Base-by-base conservation (phyloP, 176 grass and related monocot genomes). In the Bothriochloa decipiens region DNA sequence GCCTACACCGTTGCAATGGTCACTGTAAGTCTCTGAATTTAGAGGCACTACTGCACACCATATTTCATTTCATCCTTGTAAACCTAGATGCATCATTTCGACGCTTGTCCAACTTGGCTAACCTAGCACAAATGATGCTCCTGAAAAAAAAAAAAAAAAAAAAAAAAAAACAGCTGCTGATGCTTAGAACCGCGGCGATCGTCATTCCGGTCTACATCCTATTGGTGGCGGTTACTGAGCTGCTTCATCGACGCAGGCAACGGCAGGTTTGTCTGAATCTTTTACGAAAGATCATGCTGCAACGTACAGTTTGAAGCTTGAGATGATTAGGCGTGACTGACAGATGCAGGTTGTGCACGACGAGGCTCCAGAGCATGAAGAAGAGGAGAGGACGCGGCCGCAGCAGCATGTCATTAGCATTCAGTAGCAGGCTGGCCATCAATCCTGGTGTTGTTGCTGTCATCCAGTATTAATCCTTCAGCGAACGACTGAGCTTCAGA, bases 131-230 rank as follows among this genome's bases (percentile, higher is more conserved):
- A 58, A 17, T 16, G 25, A 43, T 71, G 16, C 72, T 41, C 43
- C 35, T 71, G 46, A n/a, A n/a, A n/a, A n/a, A n/a, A n/a, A n/a
- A n/a, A n/a, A n/a, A n/a, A n/a, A n/a, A n/a, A n/a, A n/a, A n/a
- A n/a, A n/a, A n/a, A 50, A 18, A 49, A 77, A 70, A 57, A 26
- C 68, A 94, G 92, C 26, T 90, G 39, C 35, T 92, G 74, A 80
- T 92, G 76, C 82, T 94, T 79, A 90, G 89, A 72, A 90, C 90
- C 3, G 79, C 85, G 25, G 92, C 82, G 32, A 83, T 90, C 16
- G 87, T 92, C 37, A 65, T 94, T 68, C 90, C 92, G 0, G 72
- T 94, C n/a, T 88, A 92, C 77, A 76, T 94, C 25, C 86, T 90
- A 40, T 7, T 90, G 74, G 62, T 89, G 9, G 76, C 87, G 2